Evolutionary conservation across 2,329 filamentous ascomycete genomes (phyloP).

Genomic region (Trichocomaceae sp.): DNA sequence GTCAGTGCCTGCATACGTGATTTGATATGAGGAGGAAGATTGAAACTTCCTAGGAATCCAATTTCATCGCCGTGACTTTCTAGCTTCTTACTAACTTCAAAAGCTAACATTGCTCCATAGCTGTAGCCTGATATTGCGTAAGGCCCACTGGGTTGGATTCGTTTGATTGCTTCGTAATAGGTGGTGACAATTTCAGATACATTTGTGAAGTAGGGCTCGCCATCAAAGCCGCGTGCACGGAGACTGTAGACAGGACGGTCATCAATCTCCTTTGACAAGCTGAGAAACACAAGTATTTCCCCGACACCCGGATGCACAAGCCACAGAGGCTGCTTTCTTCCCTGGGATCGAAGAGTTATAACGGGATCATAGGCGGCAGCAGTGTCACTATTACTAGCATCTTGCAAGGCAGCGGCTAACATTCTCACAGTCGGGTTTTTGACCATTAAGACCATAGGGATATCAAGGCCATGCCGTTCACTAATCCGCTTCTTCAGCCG

Average conservation of each 20-base stretch:
- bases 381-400: not conserved
- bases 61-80: conserved; percentile 36
- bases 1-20: conserved; percentile 35
- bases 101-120: conserved; percentile 46
- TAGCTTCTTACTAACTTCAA: conserved; percentile 46
- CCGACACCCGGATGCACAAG: conserved; percentile 35
- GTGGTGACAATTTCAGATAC: conserved; percentile 36
- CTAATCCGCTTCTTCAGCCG: conserved; percentile 33
- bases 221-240: conserved; percentile 41
- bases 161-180: conserved; percentile 38
- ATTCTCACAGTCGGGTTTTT: conserved; percentile 25
- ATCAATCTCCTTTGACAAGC: conserved; percentile 26
- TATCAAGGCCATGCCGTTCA: conserved; percentile 25
- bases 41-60: conserved; percentile 40
- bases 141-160: conserved; percentile 42
- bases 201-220: conserved; percentile 31
- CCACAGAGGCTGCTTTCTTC: conserved; percentile 24
- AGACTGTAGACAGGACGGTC: conserved; percentile 44
- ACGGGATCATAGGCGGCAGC: conserved; percentile 24
- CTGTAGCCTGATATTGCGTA: conserved; percentile 50
- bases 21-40: conserved; percentile 47
- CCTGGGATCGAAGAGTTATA: conserved; percentile 24
- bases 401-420: conserved; percentile 15
- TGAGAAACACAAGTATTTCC: conserved; percentile 36
- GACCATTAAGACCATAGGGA: conserved; percentile 35